These are phyloP conservation scores for Hypomyces rosellus DNA, from an alignment of 2,329 filamentous ascomycete genomes.

Conservation along the genomic window DNA sequence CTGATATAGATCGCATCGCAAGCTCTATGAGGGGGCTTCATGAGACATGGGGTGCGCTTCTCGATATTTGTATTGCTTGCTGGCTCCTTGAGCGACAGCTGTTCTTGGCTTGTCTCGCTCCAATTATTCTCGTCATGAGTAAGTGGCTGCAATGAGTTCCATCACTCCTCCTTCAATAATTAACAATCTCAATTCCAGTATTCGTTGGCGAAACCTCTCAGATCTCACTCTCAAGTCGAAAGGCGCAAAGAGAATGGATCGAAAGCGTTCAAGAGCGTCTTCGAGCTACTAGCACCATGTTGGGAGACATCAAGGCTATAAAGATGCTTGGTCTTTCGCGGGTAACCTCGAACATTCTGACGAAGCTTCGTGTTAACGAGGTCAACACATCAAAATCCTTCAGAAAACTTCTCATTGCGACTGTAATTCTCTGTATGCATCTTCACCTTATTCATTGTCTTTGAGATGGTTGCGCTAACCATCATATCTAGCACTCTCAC, in stretches of 20 bases:
- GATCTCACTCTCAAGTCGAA: constrained; percentile 11
- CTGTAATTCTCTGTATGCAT: constrained; percentile 16
- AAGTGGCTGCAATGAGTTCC: not conserved
- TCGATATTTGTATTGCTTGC: constrained; percentile 22
- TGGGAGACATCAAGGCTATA: constrained; percentile 39
- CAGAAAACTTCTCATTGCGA: constrained; percentile 19
- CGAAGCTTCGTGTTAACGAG: constrained; percentile 22
- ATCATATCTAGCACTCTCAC: constrained; percentile 13
- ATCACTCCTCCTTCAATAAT: not conserved
- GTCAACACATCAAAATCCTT: constrained; percentile 23
- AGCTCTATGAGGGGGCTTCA: constrained; percentile 18
- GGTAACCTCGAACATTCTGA: constrained; percentile 20
- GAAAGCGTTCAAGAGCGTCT: constrained; percentile 38
- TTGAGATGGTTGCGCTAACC: not conserved
- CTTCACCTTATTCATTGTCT: not conserved
- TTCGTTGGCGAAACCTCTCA: constrained; percentile 16
- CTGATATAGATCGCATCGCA: constrained; percentile 27
- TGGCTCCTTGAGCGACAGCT: constrained; percentile 26
- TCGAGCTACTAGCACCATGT: constrained; percentile 32
- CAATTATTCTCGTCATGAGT: constrained; percentile 18
- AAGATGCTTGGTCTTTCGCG: constrained; percentile 35
- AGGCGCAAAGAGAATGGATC: constrained; percentile 32
- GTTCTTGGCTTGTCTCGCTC: constrained; percentile 20
- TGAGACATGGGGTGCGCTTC: constrained; percentile 22
- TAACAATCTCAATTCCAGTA: constrained; percentile 4